Percentiles rank a stretch among this genome's conserved stretches.
These are phyloP conservation scores for Phytophthora quininea DNA, from an alignment of 352 stramenopile genomes.

Conservation along the genomic window DNA sequence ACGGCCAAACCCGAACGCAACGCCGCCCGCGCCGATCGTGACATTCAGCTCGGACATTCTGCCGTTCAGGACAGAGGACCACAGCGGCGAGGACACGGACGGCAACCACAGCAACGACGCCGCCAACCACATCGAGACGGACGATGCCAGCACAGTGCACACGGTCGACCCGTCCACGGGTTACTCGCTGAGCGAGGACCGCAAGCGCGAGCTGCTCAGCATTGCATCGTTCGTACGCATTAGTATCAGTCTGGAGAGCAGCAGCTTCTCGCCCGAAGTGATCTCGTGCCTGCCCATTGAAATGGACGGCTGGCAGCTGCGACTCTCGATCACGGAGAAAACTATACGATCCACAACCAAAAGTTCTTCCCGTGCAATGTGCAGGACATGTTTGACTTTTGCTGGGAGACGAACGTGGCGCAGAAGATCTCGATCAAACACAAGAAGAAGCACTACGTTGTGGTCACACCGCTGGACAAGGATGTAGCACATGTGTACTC, in stretches of 20 bases:
- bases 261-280: conserved; percentile 82
- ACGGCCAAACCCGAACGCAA: conserved; percentile 33
- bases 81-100: conserved; percentile 55
- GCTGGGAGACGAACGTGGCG: conserved; percentile 85
- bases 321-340: conserved; percentile 87
- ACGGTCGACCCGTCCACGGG: conserved; percentile 61
- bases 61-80: conserved; percentile 38
- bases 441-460: conserved; percentile 81
- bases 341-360: conserved; percentile 89
- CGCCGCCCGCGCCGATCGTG: conserved; percentile 28
- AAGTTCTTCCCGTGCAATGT: conserved; percentile 88
- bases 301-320: conserved; percentile 88
- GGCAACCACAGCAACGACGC: conserved; percentile 42
- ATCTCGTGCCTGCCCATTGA: conserved; percentile 88
- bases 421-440: conserved; percentile 82
- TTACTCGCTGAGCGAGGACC: conserved; percentile 68
- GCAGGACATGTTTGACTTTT: conserved; percentile 84
- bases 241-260: conserved; percentile 85
- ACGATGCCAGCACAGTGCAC: conserved; percentile 54
- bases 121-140: conserved; percentile 65
- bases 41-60: conserved; percentile 40
- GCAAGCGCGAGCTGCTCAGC: conserved; percentile 67
- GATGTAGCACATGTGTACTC: conserved; percentile 86
- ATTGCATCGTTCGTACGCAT: conserved; percentile 79
- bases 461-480: conserved; percentile 71